Base-by-base conservation (phyloP, 2,329 filamentous ascomycete genomes). In the Pochonia chlamydosporia region DNA sequence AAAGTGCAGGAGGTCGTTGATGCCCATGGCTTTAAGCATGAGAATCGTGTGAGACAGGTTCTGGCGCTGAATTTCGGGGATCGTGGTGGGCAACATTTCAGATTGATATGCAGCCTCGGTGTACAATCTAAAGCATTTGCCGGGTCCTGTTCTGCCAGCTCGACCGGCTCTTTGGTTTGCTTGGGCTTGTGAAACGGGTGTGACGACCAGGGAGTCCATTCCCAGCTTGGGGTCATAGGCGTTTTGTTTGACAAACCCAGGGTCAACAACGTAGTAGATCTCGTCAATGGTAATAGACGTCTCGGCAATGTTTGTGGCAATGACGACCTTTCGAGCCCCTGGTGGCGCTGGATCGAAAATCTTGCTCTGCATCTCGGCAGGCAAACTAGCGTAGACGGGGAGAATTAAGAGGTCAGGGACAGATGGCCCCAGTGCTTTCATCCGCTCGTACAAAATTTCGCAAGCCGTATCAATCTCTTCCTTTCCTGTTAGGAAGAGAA, bases 21-120 rank as follows among this genome's bases (percentile, higher is more conserved):
- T 97, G 3, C 95, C 93, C 90, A 99, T 97, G 0, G 93, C 93
- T 64, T 99, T 99, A 43, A 99, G 79, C 87, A 96, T 96, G 40
- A 99, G 77, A 64, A 99, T 97, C 0, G 92, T 96, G 56, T 87
- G 84, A 0, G 89, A 87, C 45, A 99, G 63, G 59, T 99, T 99
- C 64, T 96, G 89, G 1, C 93, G 79, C 63, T 99, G 93, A 44
- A 99, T 99, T 59, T 97, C 93, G 1, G 93, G 93, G 25, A 97
- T 95, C 0, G 90, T 91, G 0, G 91, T 96, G 0, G 93, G 92
- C 49, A 97, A 71, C 91, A 99, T 96, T 67, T 99, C 95, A 1
- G 88, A 91, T 62, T 97, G 89, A 63, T 90, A 99, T 0, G 93
- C 93, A 3, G 89, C 84, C 69, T 99, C 93, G 0, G 93, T 99